Conservation (phyloP, 2,329 filamentous ascomycete species). For the Tolypocladium nubicola region DNA sequence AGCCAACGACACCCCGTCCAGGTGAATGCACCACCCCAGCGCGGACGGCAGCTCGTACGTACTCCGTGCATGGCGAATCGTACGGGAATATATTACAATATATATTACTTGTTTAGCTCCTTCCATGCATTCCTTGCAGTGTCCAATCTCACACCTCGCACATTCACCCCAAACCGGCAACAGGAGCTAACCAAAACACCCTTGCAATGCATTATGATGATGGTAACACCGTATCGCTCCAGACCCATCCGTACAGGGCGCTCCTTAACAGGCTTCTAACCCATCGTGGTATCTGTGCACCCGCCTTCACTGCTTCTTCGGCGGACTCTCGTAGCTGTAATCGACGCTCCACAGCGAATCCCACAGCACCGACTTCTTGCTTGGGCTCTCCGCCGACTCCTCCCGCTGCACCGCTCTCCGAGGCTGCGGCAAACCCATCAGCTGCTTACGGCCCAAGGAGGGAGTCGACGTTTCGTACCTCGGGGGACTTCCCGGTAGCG, state of each 20-base stretch:
- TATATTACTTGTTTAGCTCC: too few species aligned
- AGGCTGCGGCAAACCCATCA: constrained; percentile 17
- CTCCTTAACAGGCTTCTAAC: neutral
- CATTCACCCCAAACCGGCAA: too few species aligned
- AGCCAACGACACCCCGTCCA: neutral
- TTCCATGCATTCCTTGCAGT: too few species aligned
- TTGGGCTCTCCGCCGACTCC: constrained; percentile 25
- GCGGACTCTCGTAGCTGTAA: constrained; percentile 38
- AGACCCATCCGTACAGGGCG: neutral
- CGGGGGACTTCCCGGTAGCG: constrained; percentile 19
- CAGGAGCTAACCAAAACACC: too few species aligned
- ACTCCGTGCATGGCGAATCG: too few species aligned
- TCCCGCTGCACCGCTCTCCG: constrained; percentile 25
- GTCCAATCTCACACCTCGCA: too few species aligned
- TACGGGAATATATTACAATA: too few species aligned
- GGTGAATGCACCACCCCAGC: neutral
- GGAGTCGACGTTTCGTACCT: constrained; percentile 46
- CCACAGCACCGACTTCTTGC: constrained; percentile 48
- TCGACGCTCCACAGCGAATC: constrained; percentile 53
- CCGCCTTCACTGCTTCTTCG: constrained; percentile 12
- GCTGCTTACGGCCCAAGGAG: constrained; percentile 35
- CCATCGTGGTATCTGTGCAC: neutral
- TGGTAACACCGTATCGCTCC: neutral
- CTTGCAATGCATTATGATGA: neutral
- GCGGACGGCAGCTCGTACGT: neutral